Conservation (phyloP, 2,329 filamentous ascomycete genomes). For the Xylaria sp. region DNA sequence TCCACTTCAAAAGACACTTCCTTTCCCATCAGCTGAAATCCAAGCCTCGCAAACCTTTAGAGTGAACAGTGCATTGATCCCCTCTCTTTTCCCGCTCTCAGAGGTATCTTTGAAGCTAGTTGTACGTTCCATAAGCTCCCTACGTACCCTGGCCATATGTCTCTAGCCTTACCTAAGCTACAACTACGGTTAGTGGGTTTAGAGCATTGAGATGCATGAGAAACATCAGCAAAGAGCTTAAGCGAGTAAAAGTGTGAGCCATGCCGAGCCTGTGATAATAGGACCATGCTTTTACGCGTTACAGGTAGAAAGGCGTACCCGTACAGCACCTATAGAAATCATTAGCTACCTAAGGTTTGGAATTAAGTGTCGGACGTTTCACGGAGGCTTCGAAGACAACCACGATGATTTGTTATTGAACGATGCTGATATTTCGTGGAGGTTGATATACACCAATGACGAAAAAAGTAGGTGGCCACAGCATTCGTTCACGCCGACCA, state of each 20-base stretch:
- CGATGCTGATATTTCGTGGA: background rate
- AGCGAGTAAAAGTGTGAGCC: conserved; percentile 1
- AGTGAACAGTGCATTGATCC: background rate
- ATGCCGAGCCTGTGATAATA: background rate
- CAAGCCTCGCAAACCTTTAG: background rate
- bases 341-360: background rate
- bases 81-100: background rate
- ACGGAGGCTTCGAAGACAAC: background rate
- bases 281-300: background rate
- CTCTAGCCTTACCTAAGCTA: background rate
- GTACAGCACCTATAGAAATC: background rate
- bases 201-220: conserved; percentile 13
- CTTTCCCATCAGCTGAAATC: background rate
- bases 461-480: background rate
- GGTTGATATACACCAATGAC: background rate
- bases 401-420: conserved; percentile 18
- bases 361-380: background rate
- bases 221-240: conserved; percentile 24
- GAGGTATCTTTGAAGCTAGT: background rate
- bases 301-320: background rate
- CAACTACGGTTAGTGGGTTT: background rate
- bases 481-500: background rate
- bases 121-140: background rate
- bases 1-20: conserved; percentile 6
- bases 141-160: conserved; percentile 2